Evolutionary conservation across 768 basidiomycete genomes (phyloP).

Genomic region (Lentinula guzmanii): DNA sequence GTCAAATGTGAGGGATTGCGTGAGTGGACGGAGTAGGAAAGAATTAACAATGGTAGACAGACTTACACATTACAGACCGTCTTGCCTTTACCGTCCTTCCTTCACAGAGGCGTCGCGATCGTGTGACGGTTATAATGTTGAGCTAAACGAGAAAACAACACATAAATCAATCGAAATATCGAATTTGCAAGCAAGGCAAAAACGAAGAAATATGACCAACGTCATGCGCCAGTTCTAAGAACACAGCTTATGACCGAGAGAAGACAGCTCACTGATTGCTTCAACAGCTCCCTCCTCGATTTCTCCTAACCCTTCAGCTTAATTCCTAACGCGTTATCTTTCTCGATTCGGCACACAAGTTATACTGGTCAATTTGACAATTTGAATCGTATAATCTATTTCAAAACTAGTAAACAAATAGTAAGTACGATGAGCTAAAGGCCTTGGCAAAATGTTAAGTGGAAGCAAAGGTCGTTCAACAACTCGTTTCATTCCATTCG

Average conservation of each 20-base stretch:
- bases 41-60: not conserved
- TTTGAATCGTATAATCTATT: no score
- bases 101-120: slow-evolving; percentile 83
- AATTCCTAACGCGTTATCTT: no score
- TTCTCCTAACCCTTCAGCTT: no score
- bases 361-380: no score
- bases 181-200: slow-evolving; percentile 12
- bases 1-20: slow-evolving; percentile 1
- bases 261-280: slow-evolving; percentile 51
- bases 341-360: no score
- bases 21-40: slow-evolving; percentile 5
- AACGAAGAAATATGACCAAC: not conserved
- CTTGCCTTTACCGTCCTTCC: slow-evolving; percentile 79
- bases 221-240: no score
- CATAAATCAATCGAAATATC: slow-evolving; percentile 21
- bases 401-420: no score
- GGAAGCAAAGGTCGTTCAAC: no score
- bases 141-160: slow-evolving; percentile 34
- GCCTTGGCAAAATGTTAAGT: no score
- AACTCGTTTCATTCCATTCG: no score
- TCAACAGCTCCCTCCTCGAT: slow-evolving; percentile 36
- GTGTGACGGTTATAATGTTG: slow-evolving; percentile 91
- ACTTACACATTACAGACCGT: slow-evolving; percentile 76
- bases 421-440: no score
- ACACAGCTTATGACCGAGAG: no score